These are phyloP conservation scores for Coemansia sp. DNA, from an alignment of 192 early-diverging fungal species.

Conservation along the genomic window DNA sequence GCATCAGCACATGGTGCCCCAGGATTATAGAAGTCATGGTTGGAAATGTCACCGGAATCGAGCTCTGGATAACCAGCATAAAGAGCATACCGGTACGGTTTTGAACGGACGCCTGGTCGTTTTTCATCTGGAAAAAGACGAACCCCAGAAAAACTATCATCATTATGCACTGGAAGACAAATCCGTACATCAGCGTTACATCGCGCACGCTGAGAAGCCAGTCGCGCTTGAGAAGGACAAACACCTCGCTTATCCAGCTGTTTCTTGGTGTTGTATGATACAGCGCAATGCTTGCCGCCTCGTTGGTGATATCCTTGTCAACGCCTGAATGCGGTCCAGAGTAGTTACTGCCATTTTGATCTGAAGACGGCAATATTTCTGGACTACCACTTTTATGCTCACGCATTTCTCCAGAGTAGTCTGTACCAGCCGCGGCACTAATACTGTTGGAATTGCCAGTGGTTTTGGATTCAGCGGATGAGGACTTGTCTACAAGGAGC, in stretches of 20 bases:
- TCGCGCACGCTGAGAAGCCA: conserved; percentile 22
- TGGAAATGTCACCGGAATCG: conserved; percentile 58
- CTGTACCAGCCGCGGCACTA: background rate
- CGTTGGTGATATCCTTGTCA: conserved; percentile 20
- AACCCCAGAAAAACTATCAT: conserved; percentile 55
- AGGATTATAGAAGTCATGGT: conserved; percentile 29
- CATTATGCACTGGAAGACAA: conserved; percentile 22
- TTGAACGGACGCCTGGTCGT: conserved; percentile 38
- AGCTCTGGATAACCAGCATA: conserved; percentile 43
- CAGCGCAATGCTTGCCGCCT: conserved; percentile 17
- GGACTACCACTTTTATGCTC: background rate
- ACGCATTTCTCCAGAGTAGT: background rate
- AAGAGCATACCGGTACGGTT: conserved; percentile 50
- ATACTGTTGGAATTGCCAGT: no score
- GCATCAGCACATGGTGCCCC: conserved; percentile 48
- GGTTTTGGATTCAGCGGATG: background rate
- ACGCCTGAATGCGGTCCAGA: background rate
- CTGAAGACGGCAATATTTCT: background rate
- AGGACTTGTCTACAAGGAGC: background rate
- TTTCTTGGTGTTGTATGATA: conserved; percentile 29
- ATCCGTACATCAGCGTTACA: conserved; percentile 20
- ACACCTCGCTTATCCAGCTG: background rate
- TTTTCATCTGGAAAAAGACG: conserved; percentile 50
- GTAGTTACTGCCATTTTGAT: background rate
- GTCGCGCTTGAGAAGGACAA: conserved; percentile 23